Evolutionary conservation across 257 asterid species (phyloP).

Genomic region (Plantago major): DNA sequence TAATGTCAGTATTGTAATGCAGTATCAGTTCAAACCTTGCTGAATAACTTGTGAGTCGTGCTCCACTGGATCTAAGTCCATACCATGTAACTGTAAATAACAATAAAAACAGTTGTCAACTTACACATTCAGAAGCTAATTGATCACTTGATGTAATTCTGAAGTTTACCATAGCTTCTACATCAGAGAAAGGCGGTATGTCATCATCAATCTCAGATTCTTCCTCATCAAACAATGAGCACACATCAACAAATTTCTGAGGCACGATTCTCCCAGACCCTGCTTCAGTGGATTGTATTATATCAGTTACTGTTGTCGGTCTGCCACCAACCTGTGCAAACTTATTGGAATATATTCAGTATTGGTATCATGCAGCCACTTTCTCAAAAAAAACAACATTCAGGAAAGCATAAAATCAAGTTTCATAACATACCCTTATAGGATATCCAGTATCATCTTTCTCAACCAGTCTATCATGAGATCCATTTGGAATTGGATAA

Average conservation of each 20-base stretch:
- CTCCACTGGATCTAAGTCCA: constrained; percentile 85
- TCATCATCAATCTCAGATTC: constrained; percentile 73
- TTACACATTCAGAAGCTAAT: too few species aligned
- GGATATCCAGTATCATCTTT: constrained; percentile 42
- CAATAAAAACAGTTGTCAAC: constrained; percentile 17
- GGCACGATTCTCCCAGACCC: constrained; percentile 34
- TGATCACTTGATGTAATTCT: constrained; percentile 13
- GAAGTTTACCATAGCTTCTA: constrained; percentile 86
- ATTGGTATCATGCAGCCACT: constrained; percentile 17
- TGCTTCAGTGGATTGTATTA: constrained; percentile 37
- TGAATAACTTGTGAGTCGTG: constrained; percentile 39
- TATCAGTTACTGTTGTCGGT: constrained; percentile 29
- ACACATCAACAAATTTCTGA: constrained; percentile 36
- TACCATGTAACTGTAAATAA: constrained; percentile 73
- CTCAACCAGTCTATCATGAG: constrained; percentile 32
- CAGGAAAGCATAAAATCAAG: too few species aligned
- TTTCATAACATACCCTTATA: constrained; percentile 29
- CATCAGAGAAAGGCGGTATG: constrained; percentile 84
- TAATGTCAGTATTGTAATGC: constrained; percentile 14
- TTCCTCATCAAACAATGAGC: constrained; percentile 52
- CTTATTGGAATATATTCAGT: constrained; percentile 20
- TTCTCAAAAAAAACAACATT: constrained; percentile 13
- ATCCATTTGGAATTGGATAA: constrained; percentile 30
- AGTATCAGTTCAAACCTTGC: constrained; percentile 46
- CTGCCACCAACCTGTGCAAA: constrained; percentile 43